These are phyloP conservation scores for Ramaria rubella DNA, from an alignment of 768 basidiomycete species.

Conservation along the genomic window DNA sequence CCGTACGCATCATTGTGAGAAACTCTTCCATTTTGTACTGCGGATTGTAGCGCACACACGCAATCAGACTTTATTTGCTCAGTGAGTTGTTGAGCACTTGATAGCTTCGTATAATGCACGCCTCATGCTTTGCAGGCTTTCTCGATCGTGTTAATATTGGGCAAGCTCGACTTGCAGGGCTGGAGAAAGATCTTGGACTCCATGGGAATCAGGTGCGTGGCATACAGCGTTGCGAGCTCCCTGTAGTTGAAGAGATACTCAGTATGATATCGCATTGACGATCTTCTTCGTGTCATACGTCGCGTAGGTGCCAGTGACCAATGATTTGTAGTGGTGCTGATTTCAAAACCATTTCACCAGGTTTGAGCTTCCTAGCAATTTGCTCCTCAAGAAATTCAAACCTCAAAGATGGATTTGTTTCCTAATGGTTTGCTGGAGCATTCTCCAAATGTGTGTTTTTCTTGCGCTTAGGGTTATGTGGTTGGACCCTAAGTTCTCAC, in stretches of 20 bases:
- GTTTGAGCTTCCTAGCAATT: slow-evolving; percentile 15
- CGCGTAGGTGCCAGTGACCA: slow-evolving; percentile 15
- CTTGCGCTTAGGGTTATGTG: too few species aligned
- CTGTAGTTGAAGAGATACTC: neutral
- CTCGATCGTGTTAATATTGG: slow-evolving; percentile 24
- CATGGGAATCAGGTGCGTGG: slow-evolving; percentile 11
- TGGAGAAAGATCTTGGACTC: slow-evolving; percentile 16
- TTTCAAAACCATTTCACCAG: neutral
- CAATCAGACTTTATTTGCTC: slow-evolving; percentile 10
- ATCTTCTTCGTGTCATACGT: slow-evolving; percentile 29
- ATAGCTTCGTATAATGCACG: neutral
- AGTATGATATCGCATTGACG: slow-evolving; percentile 10
- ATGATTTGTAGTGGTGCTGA: slow-evolving; percentile 7
- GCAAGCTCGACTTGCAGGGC: slow-evolving; percentile 16
- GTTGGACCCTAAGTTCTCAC: too few species aligned
- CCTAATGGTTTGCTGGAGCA: slow-evolving; percentile 17
- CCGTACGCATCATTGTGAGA: slow-evolving; percentile 13
- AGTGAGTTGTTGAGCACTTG: slow-evolving; percentile 7
- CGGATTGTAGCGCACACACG: neutral
- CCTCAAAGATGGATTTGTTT: slow-evolving; percentile 17
- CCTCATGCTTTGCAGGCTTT: neutral
- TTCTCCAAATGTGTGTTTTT: slow-evolving; percentile 11
- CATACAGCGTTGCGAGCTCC: slow-evolving; percentile 4
- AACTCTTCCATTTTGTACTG: neutral
- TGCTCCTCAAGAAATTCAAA: slow-evolving; percentile 15